A percentile compares a stretch with the other conserved stretches of the same genome.
Conservation (phyloP, 2,329 filamentous ascomycete species). For the Paraconiothyrium brasiliense region DNA sequence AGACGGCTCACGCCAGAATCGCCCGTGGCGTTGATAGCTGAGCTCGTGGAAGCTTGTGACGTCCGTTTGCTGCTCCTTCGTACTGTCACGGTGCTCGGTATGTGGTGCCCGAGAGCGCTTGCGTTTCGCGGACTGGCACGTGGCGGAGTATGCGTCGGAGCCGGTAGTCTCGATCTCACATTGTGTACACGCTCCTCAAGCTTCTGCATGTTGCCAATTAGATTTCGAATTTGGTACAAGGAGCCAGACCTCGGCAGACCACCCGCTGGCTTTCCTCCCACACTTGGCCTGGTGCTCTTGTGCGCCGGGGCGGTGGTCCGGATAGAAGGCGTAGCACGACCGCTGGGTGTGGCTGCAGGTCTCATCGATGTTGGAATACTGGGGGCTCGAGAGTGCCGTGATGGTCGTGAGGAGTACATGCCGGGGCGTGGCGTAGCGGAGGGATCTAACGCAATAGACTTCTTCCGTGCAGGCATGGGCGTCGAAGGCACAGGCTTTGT, state of each 20-base stretch:
- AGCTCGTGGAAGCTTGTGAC: conserved; percentile 61
- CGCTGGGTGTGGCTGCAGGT: conserved; percentile 35
- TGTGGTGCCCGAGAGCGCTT: conserved; percentile 58
- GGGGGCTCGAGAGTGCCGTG: conserved; percentile 64
- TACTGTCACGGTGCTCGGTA: conserved; percentile 66
- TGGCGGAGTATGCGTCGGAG: conserved; percentile 79
- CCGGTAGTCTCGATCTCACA: conserved; percentile 89
- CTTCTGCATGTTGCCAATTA: conserved; percentile 97
- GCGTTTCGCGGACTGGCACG: conserved; percentile 76
- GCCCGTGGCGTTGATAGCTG: conserved; percentile 36
- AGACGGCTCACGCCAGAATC: conserved; percentile 54
- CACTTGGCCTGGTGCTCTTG: conserved; percentile 54
- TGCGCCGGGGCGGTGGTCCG: conserved; percentile 43
- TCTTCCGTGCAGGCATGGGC: conserved; percentile 50
- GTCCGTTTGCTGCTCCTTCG: conserved; percentile 75
- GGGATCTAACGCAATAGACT: conserved; percentile 62
- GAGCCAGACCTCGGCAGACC: conserved; percentile 71
- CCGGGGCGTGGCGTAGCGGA: conserved; percentile 64
- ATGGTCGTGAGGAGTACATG: conserved; percentile 53
- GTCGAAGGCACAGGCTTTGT: conserved; percentile 51
- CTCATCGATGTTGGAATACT: conserved; percentile 64
- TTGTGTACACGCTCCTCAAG: conserved; percentile 93
- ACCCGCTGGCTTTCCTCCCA: conserved; percentile 56
- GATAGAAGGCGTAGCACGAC: conserved; percentile 57
- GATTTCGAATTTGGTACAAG: conserved; percentile 88